Evolutionary conservation across 768 basidiomycete species (phyloP), one percentile per base, ranked within the genome.

Genomic region (Pleurotus pulmonarius): DNA sequence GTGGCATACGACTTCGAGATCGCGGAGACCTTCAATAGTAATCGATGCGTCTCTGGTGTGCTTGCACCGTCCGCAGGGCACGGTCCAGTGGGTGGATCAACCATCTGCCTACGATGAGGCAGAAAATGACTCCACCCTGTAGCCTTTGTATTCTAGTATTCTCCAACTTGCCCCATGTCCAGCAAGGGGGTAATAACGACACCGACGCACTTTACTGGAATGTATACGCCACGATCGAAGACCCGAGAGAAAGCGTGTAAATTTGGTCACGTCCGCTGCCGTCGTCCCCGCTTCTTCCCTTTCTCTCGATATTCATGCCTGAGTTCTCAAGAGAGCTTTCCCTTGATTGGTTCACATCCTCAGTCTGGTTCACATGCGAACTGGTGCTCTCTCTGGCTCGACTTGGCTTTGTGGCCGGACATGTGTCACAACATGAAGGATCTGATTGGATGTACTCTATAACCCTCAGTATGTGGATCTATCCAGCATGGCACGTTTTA

Each of bases 331-430:
- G 24, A 22, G 18, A 40, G 20, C 18, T 38, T 53, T 53, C 51
- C 49, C 51, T 53, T 53, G 38, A 39, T 53, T 53, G 51, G 51
- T 41, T 53, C 51, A 20, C 16, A 38, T 39, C 25, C 51, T 22
- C 51, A 18, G 39, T 22, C 38, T 51, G 24, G 49, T 51, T 51
- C 49, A n/a, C 49, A 51, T 51, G 49, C 37, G 49, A 13, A 25
- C 49, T 38, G n/a, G 41, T 44, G 41, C 41, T 16, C 41, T 13
- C 41, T 38, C 49, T 29, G 29, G 51, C 12, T 22, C 15, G 39
- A 41, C 39, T 29, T 53, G 51, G 51, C 18, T 53, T 53, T 20
- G 51, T 53, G 51, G 51, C 51, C 18, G 51, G 51, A 38, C 39
- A 41, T 53, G 51, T 53, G 39, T 53, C 26, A 37, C 41, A 26